Evolutionary conservation across 768 basidiomycete genomes (phyloP).

Genomic region (Boletus reticuloceps): DNA sequence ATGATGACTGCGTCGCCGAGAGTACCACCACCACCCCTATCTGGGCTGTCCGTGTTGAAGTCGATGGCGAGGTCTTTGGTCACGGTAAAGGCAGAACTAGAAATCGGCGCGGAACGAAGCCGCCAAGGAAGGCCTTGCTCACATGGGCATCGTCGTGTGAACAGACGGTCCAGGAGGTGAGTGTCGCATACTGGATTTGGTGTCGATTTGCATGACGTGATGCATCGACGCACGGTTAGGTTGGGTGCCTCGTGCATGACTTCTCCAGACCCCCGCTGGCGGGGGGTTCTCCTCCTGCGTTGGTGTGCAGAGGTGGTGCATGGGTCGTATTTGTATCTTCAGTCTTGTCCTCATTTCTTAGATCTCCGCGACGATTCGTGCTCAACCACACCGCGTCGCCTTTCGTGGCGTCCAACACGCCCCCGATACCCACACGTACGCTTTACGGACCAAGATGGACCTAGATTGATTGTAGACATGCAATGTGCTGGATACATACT

Average conservation of each 20-base stretch:
- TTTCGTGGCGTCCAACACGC: neutral
- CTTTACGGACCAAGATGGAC: neutral
- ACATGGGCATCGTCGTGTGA: constrained; percentile 53
- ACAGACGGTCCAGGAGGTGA: constrained; percentile 14
- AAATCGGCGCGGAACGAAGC: constrained; percentile 79
- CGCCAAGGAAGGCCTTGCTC: constrained; percentile 67
- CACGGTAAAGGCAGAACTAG: constrained; percentile 67
- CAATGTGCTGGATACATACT: neutral
- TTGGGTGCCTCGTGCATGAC: constrained; percentile 40
- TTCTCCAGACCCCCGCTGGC: constrained; percentile 61
- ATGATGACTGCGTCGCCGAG: constrained; percentile 44
- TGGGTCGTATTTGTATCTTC: constrained; percentile 21
- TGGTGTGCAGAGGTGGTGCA: constrained; percentile 63
- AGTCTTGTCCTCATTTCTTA: neutral
- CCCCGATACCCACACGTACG: neutral
- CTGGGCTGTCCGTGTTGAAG: constrained; percentile 66
- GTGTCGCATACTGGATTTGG: neutral
- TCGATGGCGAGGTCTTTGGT: constrained; percentile 60
- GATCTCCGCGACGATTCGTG: neutral
- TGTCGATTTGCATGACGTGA: neutral
- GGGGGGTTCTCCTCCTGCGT: constrained; percentile 43
- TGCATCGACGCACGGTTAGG: neutral
- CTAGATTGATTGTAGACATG: constrained; percentile 4
- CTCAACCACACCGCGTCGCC: neutral
- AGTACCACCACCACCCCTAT: constrained; percentile 68